phyloP scores from a whole-genome alignment of 2,329 filamentous ascomycete genomes.

The Corynespora cassiicola region DNA sequence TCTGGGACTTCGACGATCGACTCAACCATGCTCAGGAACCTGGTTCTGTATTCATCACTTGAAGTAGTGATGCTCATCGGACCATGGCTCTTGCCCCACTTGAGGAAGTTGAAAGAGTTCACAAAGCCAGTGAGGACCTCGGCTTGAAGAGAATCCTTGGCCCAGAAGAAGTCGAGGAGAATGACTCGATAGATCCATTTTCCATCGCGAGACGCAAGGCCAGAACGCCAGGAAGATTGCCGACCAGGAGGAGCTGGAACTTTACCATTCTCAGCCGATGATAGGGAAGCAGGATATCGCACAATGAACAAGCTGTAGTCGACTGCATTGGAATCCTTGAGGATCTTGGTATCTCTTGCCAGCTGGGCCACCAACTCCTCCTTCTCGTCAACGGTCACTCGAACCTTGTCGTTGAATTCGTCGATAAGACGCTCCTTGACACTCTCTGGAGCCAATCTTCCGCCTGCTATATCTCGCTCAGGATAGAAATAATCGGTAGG shows the following conservation, averaged over 20 bases:
- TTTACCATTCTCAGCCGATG: slow-evolving; percentile 32
- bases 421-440: slow-evolving; percentile 72
- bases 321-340: slow-evolving; percentile 69
- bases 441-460: slow-evolving; percentile 66
- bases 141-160: slow-evolving; percentile 72
- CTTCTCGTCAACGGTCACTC: slow-evolving; percentile 62
- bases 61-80: slow-evolving; percentile 79
- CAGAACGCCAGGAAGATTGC: slow-evolving; percentile 64
- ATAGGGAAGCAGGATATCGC: slow-evolving; percentile 55
- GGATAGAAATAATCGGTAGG: slow-evolving; percentile 78
- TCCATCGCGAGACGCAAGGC: slow-evolving; percentile 66
- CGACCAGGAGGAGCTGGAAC: slow-evolving; percentile 40
- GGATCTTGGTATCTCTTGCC: slow-evolving; percentile 67
- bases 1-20: slow-evolving; percentile 42
- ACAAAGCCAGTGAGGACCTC: slow-evolving; percentile 71
- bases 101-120: slow-evolving; percentile 64
- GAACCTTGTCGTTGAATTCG: slow-evolving; percentile 70
- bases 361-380: slow-evolving; percentile 63
- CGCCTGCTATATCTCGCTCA: slow-evolving; percentile 72
- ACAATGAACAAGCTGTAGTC: slow-evolving; percentile 80
- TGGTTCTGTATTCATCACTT: slow-evolving; percentile 69
- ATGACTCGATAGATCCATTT: slow-evolving; percentile 72
- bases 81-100: slow-evolving; percentile 64
- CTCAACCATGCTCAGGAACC: slow-evolving; percentile 61
- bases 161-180: slow-evolving; percentile 80